Base-by-base conservation (phyloP, 2,329 filamentous ascomycete species). In the Alternaria triticina region DNA sequence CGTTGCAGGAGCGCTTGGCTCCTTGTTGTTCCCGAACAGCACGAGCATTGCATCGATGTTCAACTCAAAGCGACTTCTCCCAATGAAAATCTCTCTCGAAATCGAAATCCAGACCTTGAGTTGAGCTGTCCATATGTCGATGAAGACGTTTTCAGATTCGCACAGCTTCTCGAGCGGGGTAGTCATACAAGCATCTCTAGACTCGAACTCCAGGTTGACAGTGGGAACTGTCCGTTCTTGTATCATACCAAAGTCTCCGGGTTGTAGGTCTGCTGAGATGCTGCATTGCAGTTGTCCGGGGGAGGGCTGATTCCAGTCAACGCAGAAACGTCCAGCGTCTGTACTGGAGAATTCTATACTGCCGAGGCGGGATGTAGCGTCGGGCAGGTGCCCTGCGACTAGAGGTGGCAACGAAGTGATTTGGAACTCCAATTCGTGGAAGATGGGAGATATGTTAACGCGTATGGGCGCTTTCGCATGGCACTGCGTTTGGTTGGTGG, bases 141-240 rank as follows among this genome's bases (percentile, higher is more conserved):
- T n/a, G n/a, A n/a, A n/a, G n/a, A 50, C 2, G 2, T 7, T 2
- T 20, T 50, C 6, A 20, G 47, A 50, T 0, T 20, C 9, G n/a
- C 12, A 13, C 7, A 51, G 3, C 0, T 11, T 1, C 7, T 9
- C 3, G 3, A n/a, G 9, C 7, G 20, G 28, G 1, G 13, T 36
- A 5, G 49, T 52, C 20, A 7, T 4, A 3, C 7, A 36, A n/a
- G 8, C 5, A 5, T 52, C 49, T 36, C 17, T n/a, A 15, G 28
- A 15, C 25, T 50, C 47, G 3, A 50, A 20, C 17, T 30, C 47
- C 1, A 45, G 3, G 11, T 22, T 13, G 5, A 45, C 17, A 0
- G 11, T 3, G 10, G 43, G 6, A 8, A 1, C 10, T 2, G 11
- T 45, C 12, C 2, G 6, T 22, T 13, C 6, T 5, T 45, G 43